Conservation (phyloP, 768 basidiomycete genomes). For the Gyrodon lividus region DNA sequence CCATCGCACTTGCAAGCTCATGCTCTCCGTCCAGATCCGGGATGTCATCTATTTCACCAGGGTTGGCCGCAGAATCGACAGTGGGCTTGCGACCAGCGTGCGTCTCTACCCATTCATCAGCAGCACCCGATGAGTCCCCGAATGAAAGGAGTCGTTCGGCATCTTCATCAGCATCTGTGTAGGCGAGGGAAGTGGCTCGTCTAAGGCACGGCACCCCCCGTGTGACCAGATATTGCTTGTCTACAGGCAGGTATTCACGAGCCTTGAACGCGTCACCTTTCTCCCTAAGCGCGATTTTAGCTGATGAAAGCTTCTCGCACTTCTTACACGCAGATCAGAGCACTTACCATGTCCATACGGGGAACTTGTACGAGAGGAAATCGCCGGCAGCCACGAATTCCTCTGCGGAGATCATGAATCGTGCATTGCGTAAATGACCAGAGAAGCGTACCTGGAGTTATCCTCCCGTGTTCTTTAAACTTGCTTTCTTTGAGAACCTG, state of each 20-base stretch:
- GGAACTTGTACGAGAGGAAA: slow-evolving; percentile 97
- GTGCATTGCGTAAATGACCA: neutral
- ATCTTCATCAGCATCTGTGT: slow-evolving; percentile 96
- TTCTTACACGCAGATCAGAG: neutral
- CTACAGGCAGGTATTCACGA: slow-evolving; percentile 89
- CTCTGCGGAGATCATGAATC: slow-evolving; percentile 49
- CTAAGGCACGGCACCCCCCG: slow-evolving; percentile 96
- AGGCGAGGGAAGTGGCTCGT: slow-evolving; percentile 86
- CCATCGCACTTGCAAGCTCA: slow-evolving; percentile 44
- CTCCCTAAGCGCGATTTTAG: slow-evolving; percentile 58
- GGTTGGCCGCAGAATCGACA: slow-evolving; percentile 52
- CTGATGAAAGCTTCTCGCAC: neutral
- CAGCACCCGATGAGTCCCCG: slow-evolving; percentile 58
- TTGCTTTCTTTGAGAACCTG: slow-evolving; percentile 97
- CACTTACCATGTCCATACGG: slow-evolving; percentile 92
- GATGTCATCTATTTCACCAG: slow-evolving; percentile 78
- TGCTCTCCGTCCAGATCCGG: slow-evolving; percentile 74
- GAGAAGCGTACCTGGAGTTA: slow-evolving; percentile 75
- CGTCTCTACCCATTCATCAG: slow-evolving; percentile 98
- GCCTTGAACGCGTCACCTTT: slow-evolving; percentile 83
- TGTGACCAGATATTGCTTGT: slow-evolving; percentile 96
- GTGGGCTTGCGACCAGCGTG: slow-evolving; percentile 75
- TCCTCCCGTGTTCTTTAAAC: slow-evolving; percentile 97
- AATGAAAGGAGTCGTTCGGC: slow-evolving; percentile 90
- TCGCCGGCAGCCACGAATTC: slow-evolving; percentile 98